Evolutionary conservation across 306 rosid genomes (phyloP).

Genomic region (Cajanus cajan): DNA sequence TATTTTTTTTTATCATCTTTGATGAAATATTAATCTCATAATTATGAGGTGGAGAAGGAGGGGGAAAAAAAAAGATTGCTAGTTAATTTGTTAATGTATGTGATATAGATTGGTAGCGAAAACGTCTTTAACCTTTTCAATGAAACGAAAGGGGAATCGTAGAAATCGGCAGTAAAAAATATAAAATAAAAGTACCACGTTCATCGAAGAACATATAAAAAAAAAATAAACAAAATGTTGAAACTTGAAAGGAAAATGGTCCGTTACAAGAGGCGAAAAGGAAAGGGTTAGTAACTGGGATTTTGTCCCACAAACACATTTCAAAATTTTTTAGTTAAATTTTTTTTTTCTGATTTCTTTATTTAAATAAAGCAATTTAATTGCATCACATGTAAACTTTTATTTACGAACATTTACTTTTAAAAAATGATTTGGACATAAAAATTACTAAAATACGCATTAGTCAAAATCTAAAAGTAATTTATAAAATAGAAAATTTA

Average conservation of each 20-base stretch:
- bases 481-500: background rate
- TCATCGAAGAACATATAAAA: background rate
- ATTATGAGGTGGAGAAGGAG: background rate
- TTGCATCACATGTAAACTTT: background rate
- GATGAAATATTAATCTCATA: background rate
- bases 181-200: background rate
- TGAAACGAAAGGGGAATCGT: background rate
- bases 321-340: background rate
- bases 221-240: background rate
- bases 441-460: background rate
- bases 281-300: background rate
- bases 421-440: background rate
- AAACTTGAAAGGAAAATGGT: conserved; percentile 2
- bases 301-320: background rate
- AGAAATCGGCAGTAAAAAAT: background rate
- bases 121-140: background rate
- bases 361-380: background rate
- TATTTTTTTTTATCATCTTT: background rate
- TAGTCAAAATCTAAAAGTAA: no score
- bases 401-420: background rate
- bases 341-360: no score
- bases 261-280: conserved; percentile 11
- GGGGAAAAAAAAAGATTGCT: background rate
- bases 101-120: background rate
- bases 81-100: background rate